These are phyloP conservation scores for Didymella glomerata DNA, from an alignment of 2,329 filamentous ascomycete genomes.

Conservation along the genomic window DNA sequence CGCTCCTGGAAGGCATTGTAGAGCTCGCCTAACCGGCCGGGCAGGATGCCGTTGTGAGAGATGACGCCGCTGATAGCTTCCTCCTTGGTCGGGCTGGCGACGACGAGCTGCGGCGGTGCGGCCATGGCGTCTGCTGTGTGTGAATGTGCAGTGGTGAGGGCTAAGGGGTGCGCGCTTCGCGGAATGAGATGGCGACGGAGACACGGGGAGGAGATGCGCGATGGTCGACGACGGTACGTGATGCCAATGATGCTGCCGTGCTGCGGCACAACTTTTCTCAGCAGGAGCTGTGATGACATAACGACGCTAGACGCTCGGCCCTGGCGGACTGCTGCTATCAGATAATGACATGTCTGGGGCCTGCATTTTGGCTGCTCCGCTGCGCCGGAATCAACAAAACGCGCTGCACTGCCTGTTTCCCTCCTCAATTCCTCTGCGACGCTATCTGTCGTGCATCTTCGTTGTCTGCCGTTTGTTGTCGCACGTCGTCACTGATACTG, in stretches of 20 bases:
- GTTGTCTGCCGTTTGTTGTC: slow-evolving; percentile 23
- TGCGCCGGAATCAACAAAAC: slow-evolving; percentile 5
- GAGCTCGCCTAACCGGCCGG: slow-evolving; percentile 73
- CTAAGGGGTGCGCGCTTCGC: slow-evolving; percentile 24
- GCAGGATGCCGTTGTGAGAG: slow-evolving; percentile 76
- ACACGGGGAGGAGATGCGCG: slow-evolving; percentile 26
- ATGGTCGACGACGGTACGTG: slow-evolving; percentile 32
- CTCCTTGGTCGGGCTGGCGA: slow-evolving; percentile 46
- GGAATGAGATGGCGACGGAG: slow-evolving; percentile 32
- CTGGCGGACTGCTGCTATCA: slow-evolving; percentile 15
- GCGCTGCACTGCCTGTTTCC: slow-evolving; percentile 4
- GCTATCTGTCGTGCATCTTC: slow-evolving; percentile 17
- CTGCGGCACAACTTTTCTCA: slow-evolving; percentile 42
- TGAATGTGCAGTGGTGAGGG: slow-evolving; percentile 1
- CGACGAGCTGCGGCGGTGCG: slow-evolving; percentile 34
- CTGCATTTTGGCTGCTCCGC: slow-evolving; percentile 24
- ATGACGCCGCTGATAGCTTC: slow-evolving; percentile 66
- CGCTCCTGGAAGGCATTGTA: slow-evolving; percentile 84
- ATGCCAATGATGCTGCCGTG: slow-evolving; percentile 16
- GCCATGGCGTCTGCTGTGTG: slow-evolving; percentile 27
- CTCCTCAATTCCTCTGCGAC: slow-evolving; percentile 26
- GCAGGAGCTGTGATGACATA: slow-evolving; percentile 38
- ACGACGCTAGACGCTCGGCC: slow-evolving; percentile 27
- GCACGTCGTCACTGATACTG: slow-evolving; percentile 32
- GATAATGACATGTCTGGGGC: slow-evolving; percentile 26